Conservation (phyloP, 179 eudicot species). For the Heliamphora pulchella region DNA sequence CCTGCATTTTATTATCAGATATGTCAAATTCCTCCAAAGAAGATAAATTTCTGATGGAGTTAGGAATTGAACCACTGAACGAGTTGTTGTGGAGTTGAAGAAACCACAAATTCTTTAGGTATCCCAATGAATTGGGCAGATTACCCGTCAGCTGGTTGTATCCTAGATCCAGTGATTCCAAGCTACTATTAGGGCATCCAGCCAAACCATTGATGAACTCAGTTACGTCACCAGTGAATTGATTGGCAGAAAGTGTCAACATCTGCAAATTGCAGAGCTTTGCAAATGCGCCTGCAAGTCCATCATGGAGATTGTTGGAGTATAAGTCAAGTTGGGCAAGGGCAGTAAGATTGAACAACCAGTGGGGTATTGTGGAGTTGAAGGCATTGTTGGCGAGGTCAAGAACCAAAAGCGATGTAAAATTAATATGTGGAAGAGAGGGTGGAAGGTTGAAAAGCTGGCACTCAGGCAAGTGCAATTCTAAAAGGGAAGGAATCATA, state of each 20-base stretch:
- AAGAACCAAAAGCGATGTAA: constrained; percentile 24
- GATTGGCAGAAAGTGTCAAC: background rate
- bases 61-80: constrained; percentile 22
- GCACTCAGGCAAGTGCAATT: constrained; percentile 19
- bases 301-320: constrained; percentile 12
- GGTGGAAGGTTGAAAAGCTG: constrained; percentile 17
- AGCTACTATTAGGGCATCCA: constrained; percentile 15
- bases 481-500: constrained; percentile 17
- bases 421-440: constrained; percentile 19
- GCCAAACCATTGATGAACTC: constrained; percentile 7
- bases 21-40: constrained; percentile 12
- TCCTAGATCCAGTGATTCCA: constrained; percentile 14
- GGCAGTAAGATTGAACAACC: constrained; percentile 20
- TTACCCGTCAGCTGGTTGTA: constrained; percentile 13
- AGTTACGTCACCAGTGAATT: constrained; percentile 1
- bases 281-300: background rate
- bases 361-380: constrained; percentile 17
- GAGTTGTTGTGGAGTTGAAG: constrained; percentile 11
- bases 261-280: constrained; percentile 17
- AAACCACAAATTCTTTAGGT: background rate
- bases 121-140: constrained; percentile 16
- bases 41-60: constrained; percentile 10
- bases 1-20: constrained; percentile 17
- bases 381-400: constrained; percentile 20
- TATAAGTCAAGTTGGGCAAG: constrained; percentile 9